Evolutionary conservation across 208 protist species (phyloP), one percentile per base, ranked within the genome.

Genomic region (Acanthamoeba triangularis): DNA sequence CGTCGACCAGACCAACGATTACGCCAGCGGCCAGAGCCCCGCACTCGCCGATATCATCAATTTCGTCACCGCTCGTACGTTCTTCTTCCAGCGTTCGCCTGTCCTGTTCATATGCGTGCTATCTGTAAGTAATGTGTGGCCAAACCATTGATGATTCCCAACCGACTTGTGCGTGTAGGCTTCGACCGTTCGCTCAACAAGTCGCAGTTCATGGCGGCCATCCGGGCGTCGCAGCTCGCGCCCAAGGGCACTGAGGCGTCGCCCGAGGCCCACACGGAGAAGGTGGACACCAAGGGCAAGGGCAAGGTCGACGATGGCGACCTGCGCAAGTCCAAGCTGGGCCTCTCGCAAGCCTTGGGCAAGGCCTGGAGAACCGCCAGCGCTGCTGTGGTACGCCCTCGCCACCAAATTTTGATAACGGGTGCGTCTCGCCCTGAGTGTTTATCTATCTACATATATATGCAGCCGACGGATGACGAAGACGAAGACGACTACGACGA

Each of bases 101-200:
- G 7, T 16, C 11, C 52, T n/a, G n/a, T 54, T 16, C 49, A 54
- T 54, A 54, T 54, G 13, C 13, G 49, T 54, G 49, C n/a, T n/a
- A n/a, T n/a, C n/a, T n/a, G 25, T 6, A 30, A 18, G 14, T 1
- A 59, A 20, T 1, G 6, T 59, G 54, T 2, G 54, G 54, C 14
- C 11, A 20, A 59, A 20, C 18, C 18, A 20, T 59, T 13, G 10
- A 20, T 13, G 54, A 23, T 59, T 59, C 18, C 54, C 10, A 13
- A 56, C 16, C 52, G 52, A 16, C 52, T 56, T 3, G 52, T 4
- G 4, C 16, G 52, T 20, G 20, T 49, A 59, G 47, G 82, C 54
- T 90, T 90, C 10, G 56, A 90, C 67, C 56, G 47, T 44, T 90
- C 82, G 23, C 82, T 90, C 52, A 69, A 67, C 37, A 59, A 59